A percentile compares a stretch with the other conserved stretches of the same genome.
These are phyloP conservation scores for Phylloporus sp. DNA, from an alignment of 768 basidiomycete genomes.

Conservation along the genomic window DNA sequence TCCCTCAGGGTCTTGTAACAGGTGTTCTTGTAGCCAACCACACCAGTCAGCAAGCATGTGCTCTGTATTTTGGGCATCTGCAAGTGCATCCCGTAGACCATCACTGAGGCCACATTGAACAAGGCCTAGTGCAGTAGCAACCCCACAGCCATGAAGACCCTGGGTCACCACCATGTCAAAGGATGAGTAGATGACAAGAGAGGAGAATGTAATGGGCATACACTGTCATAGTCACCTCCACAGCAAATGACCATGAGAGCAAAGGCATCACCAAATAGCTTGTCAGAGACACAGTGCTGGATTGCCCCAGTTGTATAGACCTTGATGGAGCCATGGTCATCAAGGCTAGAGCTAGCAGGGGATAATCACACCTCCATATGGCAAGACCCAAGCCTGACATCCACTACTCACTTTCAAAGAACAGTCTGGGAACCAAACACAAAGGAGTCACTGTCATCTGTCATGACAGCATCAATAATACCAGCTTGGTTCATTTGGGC, in stretches of 20 bases:
- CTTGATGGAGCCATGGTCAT: not conserved
- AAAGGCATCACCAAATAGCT: not conserved
- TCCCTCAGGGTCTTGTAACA: no score
- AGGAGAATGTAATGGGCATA: not conserved
- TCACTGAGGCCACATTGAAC: not conserved
- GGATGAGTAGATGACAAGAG: not conserved
- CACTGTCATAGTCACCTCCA: slow-evolving; percentile 18
- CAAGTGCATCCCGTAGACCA: not conserved
- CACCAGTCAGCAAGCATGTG: not conserved
- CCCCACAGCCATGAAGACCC: not conserved
- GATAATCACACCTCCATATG: no score
- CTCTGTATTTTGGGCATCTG: not conserved
- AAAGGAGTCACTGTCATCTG: slow-evolving; percentile 2
- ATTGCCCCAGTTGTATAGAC: not conserved
- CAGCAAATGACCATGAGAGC: not conserved
- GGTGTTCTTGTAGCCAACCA: no score
- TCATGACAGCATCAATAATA: not conserved
- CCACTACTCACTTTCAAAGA: slow-evolving; percentile 5
- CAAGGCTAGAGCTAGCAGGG: slow-evolving; percentile 1
- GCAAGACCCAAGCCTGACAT: no score
- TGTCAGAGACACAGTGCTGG: slow-evolving; percentile 16
- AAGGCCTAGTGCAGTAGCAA: not conserved
- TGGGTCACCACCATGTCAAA: no score
- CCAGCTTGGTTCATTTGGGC: not conserved
- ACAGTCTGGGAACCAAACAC: slow-evolving; percentile 3